Evolutionary conservation across 164 flowering plant genomes (phyloP).

Genomic region (Vitis rupestris): DNA sequence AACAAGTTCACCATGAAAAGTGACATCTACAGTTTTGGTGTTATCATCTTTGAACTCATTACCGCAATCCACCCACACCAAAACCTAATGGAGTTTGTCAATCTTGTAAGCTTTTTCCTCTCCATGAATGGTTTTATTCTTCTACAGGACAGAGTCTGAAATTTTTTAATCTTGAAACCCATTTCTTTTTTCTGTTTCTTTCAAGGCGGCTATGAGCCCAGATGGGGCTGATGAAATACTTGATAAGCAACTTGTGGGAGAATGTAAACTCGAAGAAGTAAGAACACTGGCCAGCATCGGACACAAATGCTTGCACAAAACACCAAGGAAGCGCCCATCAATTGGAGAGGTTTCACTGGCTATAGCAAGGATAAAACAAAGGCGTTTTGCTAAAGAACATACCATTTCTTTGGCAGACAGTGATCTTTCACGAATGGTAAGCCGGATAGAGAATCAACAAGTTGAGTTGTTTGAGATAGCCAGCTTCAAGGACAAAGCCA

Average conservation of each 20-base stretch:
- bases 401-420: conserved; percentile 1
- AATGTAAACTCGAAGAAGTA: conserved; percentile 68
- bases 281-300: conserved; percentile 68
- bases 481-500: conserved; percentile 35
- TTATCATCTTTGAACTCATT: conserved; percentile 87
- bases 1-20: conserved; percentile 90
- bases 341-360: conserved; percentile 78
- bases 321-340: conserved; percentile 78
- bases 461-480: conserved; percentile 31
- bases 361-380: conserved; percentile 49
- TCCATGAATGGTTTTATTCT: not conserved
- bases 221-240: conserved; percentile 95
- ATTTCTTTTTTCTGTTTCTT: conserved; percentile 4
- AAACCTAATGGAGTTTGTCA: conserved; percentile 83
- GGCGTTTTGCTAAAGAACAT: not conserved
- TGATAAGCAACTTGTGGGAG: conserved; percentile 66
- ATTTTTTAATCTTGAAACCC: too few species aligned
- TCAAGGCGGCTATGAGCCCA: conserved; percentile 81
- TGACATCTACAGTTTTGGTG: conserved; percentile 91
- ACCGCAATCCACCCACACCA: conserved; percentile 95
- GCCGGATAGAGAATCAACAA: not conserved
- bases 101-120: conserved; percentile 60
- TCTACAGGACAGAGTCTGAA: not conserved
- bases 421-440: conserved; percentile 1
- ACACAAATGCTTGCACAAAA: conserved; percentile 70